Evolutionary conservation across 768 basidiomycete species (phyloP).

Genomic region (Trametes coccinea): DNA sequence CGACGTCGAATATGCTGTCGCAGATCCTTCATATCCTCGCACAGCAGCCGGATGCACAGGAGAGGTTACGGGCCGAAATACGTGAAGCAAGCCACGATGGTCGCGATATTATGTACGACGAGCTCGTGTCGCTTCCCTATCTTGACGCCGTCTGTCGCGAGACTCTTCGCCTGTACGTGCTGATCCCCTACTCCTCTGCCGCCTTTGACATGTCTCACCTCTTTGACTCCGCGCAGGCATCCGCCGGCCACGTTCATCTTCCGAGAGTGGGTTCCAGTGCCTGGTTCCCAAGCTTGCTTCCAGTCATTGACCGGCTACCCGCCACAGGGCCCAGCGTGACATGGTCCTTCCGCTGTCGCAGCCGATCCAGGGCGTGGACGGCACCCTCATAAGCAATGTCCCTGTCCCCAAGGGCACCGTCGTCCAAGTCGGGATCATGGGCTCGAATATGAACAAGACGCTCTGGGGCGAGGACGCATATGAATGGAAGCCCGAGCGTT

Average conservation of each 20-base stretch:
- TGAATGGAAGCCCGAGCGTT: slow-evolving; percentile 46
- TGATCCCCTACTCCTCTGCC: background rate
- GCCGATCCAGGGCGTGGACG: slow-evolving; percentile 25
- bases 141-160: slow-evolving; percentile 40
- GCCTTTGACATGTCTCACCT: background rate
- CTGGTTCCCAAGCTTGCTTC: background rate
- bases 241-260: slow-evolving; percentile 24
- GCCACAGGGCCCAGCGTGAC: slow-evolving; percentile 37
- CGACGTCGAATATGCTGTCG: slow-evolving; percentile 24
- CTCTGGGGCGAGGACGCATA: slow-evolving; percentile 48
- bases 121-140: slow-evolving; percentile 38
- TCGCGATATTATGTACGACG: slow-evolving; percentile 33
- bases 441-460: slow-evolving; percentile 42
- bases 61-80: slow-evolving; percentile 19
- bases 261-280: slow-evolving; percentile 17
- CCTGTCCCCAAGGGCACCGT: slow-evolving; percentile 40
- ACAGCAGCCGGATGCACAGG: slow-evolving; percentile 16
- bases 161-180: slow-evolving; percentile 32
- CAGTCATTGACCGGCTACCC: background rate
- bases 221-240: slow-evolving; percentile 4
- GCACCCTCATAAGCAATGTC: slow-evolving; percentile 28
- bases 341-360: slow-evolving; percentile 41
- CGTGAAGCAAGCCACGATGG: slow-evolving; percentile 13
- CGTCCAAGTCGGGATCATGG: slow-evolving; percentile 41
- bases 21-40: slow-evolving; percentile 24